Evolutionary conservation across 2,329 filamentous ascomycete species (phyloP).

Genomic region (Colletotrichum destructivum): DNA sequence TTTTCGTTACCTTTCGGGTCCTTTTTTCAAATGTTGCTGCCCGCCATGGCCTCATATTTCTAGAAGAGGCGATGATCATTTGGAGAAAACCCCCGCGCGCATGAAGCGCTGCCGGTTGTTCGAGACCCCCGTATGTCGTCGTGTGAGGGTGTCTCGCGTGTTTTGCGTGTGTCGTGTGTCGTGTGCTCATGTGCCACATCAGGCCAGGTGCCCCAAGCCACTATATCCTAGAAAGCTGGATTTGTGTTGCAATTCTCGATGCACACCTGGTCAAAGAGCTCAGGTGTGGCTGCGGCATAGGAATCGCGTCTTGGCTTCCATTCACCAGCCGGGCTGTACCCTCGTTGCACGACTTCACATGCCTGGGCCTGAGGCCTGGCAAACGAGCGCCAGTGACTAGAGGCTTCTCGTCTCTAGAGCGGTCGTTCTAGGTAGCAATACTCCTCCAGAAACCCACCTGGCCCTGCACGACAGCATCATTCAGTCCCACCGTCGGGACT

Average conservation of each 20-base stretch:
- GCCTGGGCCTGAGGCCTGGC: neutral
- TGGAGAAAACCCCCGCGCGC: constrained; percentile 26
- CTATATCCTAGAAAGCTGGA: constrained; percentile 1
- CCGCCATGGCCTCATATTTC: too few relatives aligned
- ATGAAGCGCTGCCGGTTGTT: neutral
- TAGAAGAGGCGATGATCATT: constrained; percentile 20
- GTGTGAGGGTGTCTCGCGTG: constrained; percentile 25
- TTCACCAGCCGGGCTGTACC: neutral
- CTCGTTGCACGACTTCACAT: constrained; percentile 14
- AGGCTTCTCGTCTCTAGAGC: neutral
- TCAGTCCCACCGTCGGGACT: constrained; percentile 6
- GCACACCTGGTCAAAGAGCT: neutral
- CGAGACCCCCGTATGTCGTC: constrained; percentile 7
- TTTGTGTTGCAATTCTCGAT: constrained; percentile 22
- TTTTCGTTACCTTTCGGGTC: neutral
- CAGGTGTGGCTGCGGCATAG: constrained; percentile 14
- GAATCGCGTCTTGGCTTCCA: neutral
- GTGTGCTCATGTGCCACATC: constrained; percentile 39
- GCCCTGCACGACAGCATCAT: constrained; percentile 35
- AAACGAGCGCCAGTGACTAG: neutral
- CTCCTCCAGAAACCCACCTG: neutral
- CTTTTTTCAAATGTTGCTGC: neutral
- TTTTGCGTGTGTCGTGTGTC: constrained; percentile 35
- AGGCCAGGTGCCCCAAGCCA: constrained; percentile 26
- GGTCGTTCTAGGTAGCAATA: neutral